Evolutionary conservation across 2,329 filamentous ascomycete genomes (phyloP).

Genomic region (Neoarthrinium moseri): DNA sequence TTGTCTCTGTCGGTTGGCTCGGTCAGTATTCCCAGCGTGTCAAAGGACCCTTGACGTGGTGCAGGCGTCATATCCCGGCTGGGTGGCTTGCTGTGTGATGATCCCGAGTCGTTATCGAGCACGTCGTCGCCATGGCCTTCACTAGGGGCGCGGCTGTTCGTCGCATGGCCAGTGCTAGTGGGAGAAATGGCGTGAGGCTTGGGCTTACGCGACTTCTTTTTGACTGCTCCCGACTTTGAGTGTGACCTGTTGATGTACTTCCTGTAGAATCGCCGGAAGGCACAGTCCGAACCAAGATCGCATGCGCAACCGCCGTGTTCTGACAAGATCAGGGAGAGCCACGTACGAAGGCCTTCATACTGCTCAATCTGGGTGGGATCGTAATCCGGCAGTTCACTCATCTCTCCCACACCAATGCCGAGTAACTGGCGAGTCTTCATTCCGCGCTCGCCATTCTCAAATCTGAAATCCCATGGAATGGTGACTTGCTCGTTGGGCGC

Average conservation of each 20-base stretch:
- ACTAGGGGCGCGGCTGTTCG: slow-evolving; percentile 63
- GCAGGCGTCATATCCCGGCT: slow-evolving; percentile 65
- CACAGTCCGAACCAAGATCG: slow-evolving; percentile 60
- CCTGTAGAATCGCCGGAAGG: slow-evolving; percentile 62
- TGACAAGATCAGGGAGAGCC: slow-evolving; percentile 68
- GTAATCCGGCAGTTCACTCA: slow-evolving; percentile 45
- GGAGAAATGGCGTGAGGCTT: slow-evolving; percentile 58
- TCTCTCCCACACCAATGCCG: slow-evolving; percentile 61
- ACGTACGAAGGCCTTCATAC: slow-evolving; percentile 58
- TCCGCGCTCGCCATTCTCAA: slow-evolving; percentile 50
- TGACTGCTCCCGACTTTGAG: slow-evolving; percentile 29
- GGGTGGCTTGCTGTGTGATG: slow-evolving; percentile 61
- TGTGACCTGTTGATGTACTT: slow-evolving; percentile 52
- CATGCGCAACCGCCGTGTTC: slow-evolving; percentile 82
- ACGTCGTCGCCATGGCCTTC: slow-evolving; percentile 58
- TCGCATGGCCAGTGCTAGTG: slow-evolving; percentile 60
- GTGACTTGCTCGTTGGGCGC: slow-evolving; percentile 62
- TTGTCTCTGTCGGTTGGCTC: slow-evolving; percentile 67
- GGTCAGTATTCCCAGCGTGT: slow-evolving; percentile 59
- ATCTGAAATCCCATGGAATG: slow-evolving; percentile 66
- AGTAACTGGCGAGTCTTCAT: slow-evolving; percentile 57
- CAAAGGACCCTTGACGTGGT: slow-evolving; percentile 56
- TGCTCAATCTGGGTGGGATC: slow-evolving; percentile 57
- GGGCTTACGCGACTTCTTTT: slow-evolving; percentile 55
- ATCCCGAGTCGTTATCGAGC: slow-evolving; percentile 54